A percentile compares a stretch with the other conserved stretches of the same genome.
Conservation (phyloP, 805 yeast species). For the Torulaspora indica region DNA sequence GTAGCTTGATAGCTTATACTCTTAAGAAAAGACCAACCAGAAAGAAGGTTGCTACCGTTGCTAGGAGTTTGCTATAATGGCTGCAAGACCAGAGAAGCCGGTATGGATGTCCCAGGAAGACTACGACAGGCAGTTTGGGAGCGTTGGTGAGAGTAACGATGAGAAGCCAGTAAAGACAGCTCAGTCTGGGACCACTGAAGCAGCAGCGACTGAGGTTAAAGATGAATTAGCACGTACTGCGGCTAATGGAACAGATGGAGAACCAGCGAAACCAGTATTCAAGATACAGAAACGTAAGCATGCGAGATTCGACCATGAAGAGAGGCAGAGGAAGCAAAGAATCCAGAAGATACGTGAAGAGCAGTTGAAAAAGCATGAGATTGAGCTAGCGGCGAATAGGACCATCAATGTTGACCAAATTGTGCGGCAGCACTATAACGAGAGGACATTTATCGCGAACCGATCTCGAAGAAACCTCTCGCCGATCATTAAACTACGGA, state of each 20-base stretch:
- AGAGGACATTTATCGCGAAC: slow-evolving; percentile 67
- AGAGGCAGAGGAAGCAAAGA: slow-evolving; percentile 33
- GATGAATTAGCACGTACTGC: slow-evolving; percentile 6
- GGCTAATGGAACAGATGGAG: slow-evolving; percentile 2
- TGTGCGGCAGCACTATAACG: slow-evolving; percentile 81
- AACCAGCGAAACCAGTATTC: slow-evolving; percentile 13
- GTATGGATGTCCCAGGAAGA: slow-evolving; percentile 39
- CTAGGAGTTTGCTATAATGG: slow-evolving; percentile 10
- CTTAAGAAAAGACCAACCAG: neutral
- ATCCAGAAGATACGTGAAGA: slow-evolving; percentile 34
- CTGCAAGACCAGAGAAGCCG: slow-evolving; percentile 34
- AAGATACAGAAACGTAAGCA: slow-evolving; percentile 30
- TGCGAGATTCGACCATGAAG: slow-evolving; percentile 32
- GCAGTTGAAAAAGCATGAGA: slow-evolving; percentile 35
- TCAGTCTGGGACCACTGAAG: slow-evolving; percentile 6
- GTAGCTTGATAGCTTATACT: neutral
- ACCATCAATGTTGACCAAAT: slow-evolving; percentile 52
- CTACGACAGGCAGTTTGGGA: slow-evolving; percentile 33
- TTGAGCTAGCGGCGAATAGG: slow-evolving; percentile 36
- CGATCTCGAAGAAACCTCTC: slow-evolving; percentile 61
- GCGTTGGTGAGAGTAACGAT: slow-evolving; percentile 10
- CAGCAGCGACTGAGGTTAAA: slow-evolving; percentile 20
- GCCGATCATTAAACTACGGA: slow-evolving; percentile 78
- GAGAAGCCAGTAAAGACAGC: slow-evolving; percentile 10
- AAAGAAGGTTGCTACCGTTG: neutral